phyloP scores from a whole-genome alignment of 2,329 filamentous ascomycete species.

The Ophiostoma ulmi region DNA sequence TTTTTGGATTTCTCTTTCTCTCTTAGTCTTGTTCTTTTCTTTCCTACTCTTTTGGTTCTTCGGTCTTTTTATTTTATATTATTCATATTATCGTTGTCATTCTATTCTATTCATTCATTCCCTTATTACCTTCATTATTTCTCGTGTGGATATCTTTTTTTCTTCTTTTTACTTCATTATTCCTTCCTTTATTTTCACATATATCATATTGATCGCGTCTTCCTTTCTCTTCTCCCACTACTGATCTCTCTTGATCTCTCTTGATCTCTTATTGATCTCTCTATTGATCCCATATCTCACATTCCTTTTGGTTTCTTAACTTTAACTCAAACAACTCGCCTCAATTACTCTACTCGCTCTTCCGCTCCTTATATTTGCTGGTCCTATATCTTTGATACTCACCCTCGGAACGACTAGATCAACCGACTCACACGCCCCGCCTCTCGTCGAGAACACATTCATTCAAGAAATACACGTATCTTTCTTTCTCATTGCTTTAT shows the following conservation, averaged over 20 bases:
- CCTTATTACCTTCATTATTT: constrained; percentile 22
- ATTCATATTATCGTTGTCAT: constrained; percentile 11
- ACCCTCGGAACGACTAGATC: constrained; percentile 10
- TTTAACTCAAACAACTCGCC: constrained; percentile 16
- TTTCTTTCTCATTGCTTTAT: constrained; percentile 7
- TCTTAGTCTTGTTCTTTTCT: not conserved
- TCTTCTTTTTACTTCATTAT: not conserved
- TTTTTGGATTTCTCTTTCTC: constrained; percentile 32
- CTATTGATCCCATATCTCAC: not conserved
- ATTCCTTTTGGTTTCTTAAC: not conserved
- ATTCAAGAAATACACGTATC: not conserved
- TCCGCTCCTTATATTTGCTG: constrained; percentile 18
- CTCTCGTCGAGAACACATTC: constrained; percentile 13
- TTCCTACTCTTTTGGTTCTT: not conserved
- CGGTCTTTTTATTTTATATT: not conserved
- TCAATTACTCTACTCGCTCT: constrained; percentile 10
- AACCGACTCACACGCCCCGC: constrained; percentile 3
- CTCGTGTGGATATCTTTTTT: constrained; percentile 8
- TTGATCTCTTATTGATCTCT: not conserved
- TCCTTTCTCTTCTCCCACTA: not conserved
- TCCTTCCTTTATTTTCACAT: not conserved
- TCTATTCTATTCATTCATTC: constrained; percentile 14
- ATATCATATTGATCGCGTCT: constrained; percentile 37
- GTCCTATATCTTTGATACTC: constrained; percentile 15
- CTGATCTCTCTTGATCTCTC: not conserved